These are phyloP conservation scores for Salmacisia buchloeana DNA, from an alignment of 1,284 basidiomycete species.

Conservation along the genomic window DNA sequence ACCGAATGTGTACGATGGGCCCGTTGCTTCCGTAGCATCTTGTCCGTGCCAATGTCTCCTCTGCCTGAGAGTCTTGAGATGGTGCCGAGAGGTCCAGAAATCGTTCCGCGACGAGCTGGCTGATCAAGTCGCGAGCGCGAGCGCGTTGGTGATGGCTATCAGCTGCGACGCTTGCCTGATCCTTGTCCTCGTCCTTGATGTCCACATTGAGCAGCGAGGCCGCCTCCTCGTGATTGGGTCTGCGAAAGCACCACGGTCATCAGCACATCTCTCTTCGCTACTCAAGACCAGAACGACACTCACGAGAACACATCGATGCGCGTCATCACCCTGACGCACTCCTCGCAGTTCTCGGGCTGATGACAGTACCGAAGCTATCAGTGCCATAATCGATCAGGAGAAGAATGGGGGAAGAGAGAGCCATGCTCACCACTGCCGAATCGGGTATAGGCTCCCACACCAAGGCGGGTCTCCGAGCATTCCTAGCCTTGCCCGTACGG, in stretches of 20 bases:
- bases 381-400: neutral
- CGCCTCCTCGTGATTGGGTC: conserved; percentile 56
- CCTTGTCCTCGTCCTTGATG: neutral
- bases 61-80: neutral
- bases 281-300: conserved; percentile 11
- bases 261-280: no score
- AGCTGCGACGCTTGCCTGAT: neutral
- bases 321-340: conserved; percentile 62
- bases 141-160: neutral
- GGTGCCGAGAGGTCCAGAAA: neutral
- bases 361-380: conserved; percentile 9
- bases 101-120: neutral
- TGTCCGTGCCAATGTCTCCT: no score
- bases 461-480: conserved; percentile 62
- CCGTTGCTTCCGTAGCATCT: neutral
- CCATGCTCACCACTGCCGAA: neutral
- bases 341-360: conserved; percentile 65
- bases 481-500: conserved; percentile 2
- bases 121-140: neutral
- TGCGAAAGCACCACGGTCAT: no score
- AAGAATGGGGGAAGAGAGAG: neutral
- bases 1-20: conserved; percentile 31
- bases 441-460: conserved; percentile 81
- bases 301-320: conserved; percentile 66
- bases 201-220: conserved; percentile 45